Base-by-base conservation (phyloP, 805 yeast genomes). In the Ogataea neopini region DNA sequence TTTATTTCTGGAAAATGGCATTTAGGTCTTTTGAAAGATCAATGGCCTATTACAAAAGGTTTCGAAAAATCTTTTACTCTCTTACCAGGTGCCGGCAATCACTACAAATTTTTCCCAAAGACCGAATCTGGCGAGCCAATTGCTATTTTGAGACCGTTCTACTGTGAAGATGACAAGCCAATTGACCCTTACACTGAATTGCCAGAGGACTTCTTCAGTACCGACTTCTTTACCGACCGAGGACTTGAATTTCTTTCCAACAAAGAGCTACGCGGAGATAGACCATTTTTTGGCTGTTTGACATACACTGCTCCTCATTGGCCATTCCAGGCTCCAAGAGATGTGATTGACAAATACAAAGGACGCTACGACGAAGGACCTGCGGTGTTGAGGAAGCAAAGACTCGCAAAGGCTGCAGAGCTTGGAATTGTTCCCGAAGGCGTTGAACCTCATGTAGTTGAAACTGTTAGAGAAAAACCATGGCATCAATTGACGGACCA, bases 241-340 rank as follows among this genome's bases (percentile, higher is more conserved):
- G 71, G 69, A 10, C 49, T 78, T 34, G 73, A 70, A 22, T 71
- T 62, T 36, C 57, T 74, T 45, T 34, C 52, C 8, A 56, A 62
- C 40, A 53, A 59, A 7, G 53, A 60, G 13, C 45, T 51, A 3
- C 62, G 78, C 41, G 54, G 56, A 4, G 76, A 66, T n/a, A 64
- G 75, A 54, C 85, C 85, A 8, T 80, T 77, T 51, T 76, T 79
- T 47, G 79, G 81, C 3, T 61, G 69, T 19, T 63, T 81, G 47
- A 80, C 84, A 6, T 80, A 77, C 54, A 79, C 84, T 4, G 85
- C 86, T 1, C 86, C 85, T 2, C 85, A 80, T 57, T 81, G 86
- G 85, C 86, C 86, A 9, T 71, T 73, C 55, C 85, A 80, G 61
- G 85, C 85, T 1, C 83, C 83, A 5, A 61, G 61, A 40, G 75